phyloP scores from a whole-genome alignment of 1,139 yeast species.

The Taiozyma onychis region DNA sequence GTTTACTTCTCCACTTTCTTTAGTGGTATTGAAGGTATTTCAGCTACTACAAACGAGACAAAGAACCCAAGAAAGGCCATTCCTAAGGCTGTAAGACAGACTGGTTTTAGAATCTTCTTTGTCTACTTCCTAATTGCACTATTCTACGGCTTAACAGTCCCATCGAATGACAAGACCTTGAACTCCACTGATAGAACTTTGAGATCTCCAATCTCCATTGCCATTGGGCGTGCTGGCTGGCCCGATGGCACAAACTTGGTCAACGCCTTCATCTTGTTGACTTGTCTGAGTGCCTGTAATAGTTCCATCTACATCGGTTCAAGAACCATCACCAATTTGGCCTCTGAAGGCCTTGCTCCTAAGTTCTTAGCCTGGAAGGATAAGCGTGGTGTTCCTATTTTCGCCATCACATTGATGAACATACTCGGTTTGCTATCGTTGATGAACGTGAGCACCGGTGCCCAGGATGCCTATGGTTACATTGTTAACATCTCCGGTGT shows the following conservation, averaged over 20 bases:
- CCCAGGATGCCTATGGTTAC: conserved; percentile 67
- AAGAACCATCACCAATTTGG: conserved; percentile 53
- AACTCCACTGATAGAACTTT: conserved; percentile 33
- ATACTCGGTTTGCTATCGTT: conserved; percentile 43
- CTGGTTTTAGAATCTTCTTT: conserved; percentile 40
- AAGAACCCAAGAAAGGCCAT: conserved; percentile 35
- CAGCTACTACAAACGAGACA: conserved; percentile 39
- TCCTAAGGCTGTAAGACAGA: conserved; percentile 35
- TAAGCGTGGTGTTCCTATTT: conserved; percentile 57
- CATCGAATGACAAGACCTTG: conserved; percentile 28
- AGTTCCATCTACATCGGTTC: conserved; percentile 56
- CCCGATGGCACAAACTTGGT: conserved; percentile 33
- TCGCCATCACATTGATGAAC: conserved; percentile 43
- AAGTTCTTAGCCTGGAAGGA: conserved; percentile 44
- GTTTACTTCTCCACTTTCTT: conserved; percentile 38
- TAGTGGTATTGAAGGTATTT: conserved; percentile 38
- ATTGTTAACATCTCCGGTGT: conserved; percentile 82
- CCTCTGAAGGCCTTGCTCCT: conserved; percentile 59
- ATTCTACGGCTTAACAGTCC: conserved; percentile 23
- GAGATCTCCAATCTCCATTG: conserved; percentile 73
- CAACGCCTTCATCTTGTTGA: conserved; percentile 39
- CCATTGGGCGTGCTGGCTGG: conserved; percentile 43
- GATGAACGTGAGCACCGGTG: conserved; percentile 54
- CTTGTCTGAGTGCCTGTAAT: conserved; percentile 57
- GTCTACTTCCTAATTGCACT: conserved; percentile 48